Evolutionary conservation across 495 filamentous ascomycete genomes (phyloP), one percentile per base, ranked within the genome.

Genomic region (Penicillium flavigenum): DNA sequence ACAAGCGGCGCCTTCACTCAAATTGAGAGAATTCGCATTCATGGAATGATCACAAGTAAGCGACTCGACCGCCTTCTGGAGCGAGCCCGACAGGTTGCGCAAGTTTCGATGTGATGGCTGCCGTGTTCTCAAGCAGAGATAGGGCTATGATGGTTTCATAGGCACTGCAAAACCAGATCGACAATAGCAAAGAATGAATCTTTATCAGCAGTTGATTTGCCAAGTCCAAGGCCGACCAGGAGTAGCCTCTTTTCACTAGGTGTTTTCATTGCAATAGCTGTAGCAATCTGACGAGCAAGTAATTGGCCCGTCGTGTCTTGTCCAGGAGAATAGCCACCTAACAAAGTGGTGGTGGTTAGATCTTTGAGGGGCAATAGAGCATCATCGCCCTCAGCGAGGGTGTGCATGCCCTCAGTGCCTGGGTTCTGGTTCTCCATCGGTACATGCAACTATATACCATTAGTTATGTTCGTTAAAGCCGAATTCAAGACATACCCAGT

Each of bases 261-360:
- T 51, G 89, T 78, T 59, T 84, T 86, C 51, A 83, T 83, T 32
- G 83, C 74, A 57, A 98, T 82, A 12, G 85, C 83, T 63, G 84
- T 93, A 6, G 88, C 94, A 57, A 97, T 89, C 65, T 96, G 92
- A 49, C 88, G 88, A 38, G 91, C 91, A 67, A 91, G 86, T 5
- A 96, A 81, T 74, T 97, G 94, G 26, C 89, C 93, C 17, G 93
- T 64, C 0, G 88, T 89, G 60, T 96, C 91, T 38, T 92, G 81
- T 47, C 89, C 87, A 56, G 88, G 78, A 17, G 84, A 85, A 29
- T 89, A 87, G 12, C 86, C 91, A n/a, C 94, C 94, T 4, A 98
- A 79, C 3, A 98, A 71, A 0, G 94, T 96, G 44, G 86, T 95
- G 2, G 94, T 88, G 5, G 91, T 96, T 34, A 98, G 76, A 63